Evolutionary conservation across 2,329 filamentous ascomycete species (phyloP).

Genomic region (Daldinia eschscholtzii): DNA sequence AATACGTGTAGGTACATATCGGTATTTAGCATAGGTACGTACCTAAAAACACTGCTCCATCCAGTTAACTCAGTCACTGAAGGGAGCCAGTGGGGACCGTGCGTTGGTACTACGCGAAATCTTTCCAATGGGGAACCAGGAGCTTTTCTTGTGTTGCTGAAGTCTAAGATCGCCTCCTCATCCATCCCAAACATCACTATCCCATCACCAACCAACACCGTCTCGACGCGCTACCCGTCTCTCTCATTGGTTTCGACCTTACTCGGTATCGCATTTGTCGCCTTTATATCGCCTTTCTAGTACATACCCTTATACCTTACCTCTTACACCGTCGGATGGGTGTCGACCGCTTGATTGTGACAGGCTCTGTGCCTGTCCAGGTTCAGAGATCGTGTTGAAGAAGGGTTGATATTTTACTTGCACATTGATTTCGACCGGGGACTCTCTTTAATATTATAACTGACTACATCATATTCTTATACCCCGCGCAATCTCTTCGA

Average conservation of each 20-base stretch:
- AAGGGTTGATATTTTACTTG: neutral
- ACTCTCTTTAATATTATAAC: neutral
- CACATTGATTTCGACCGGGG: neutral
- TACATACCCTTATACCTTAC: slow-evolving; percentile 12
- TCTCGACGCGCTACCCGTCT: slow-evolving; percentile 15
- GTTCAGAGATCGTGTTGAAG: slow-evolving; percentile 39
- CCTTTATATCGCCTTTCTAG: slow-evolving; percentile 6
- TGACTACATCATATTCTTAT: neutral
- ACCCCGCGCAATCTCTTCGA: neutral
- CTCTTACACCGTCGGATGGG: slow-evolving; percentile 60
- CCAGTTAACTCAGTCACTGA: neutral
- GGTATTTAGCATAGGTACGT: slow-evolving; percentile 3
- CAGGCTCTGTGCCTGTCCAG: slow-evolving; percentile 64
- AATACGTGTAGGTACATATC: too few relatives aligned
- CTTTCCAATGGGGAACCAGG: slow-evolving; percentile 46
- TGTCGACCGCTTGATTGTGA: slow-evolving; percentile 59
- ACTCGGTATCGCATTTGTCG: slow-evolving; percentile 30
- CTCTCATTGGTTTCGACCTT: slow-evolving; percentile 8
- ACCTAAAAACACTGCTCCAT: neutral
- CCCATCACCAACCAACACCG: slow-evolving; percentile 30
- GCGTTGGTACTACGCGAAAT: slow-evolving; percentile 45
- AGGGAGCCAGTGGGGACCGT: slow-evolving; percentile 36
- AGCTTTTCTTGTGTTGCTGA: slow-evolving; percentile 39
- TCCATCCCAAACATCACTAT: slow-evolving; percentile 24
- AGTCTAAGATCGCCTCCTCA: slow-evolving; percentile 39